These are phyloP conservation scores for Populus davidiana DNA, from an alignment of 345 rosid species.

Conservation along the genomic window DNA sequence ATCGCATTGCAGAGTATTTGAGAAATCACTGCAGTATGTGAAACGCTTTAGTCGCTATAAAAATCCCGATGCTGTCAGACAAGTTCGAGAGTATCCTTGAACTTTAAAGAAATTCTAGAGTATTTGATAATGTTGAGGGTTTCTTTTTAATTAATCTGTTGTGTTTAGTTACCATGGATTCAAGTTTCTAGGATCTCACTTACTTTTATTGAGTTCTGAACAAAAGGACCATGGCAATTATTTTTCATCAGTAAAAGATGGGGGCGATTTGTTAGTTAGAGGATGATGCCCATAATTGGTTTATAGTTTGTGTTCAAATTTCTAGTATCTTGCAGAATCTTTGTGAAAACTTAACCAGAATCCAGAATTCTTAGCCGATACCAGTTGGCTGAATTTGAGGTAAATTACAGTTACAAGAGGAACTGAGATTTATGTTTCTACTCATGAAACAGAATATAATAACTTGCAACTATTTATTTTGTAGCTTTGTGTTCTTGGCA, in stretches of 20 bases:
- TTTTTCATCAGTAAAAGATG: background rate
- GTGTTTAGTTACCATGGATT: background rate
- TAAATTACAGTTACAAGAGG: conserved; percentile 17
- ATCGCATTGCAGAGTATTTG: conserved; percentile 68
- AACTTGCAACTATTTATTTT: too few relatives aligned
- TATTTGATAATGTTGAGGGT: background rate
- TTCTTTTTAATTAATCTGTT: background rate
- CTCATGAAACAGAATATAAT: background rate
- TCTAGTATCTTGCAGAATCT: background rate
- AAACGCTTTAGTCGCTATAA: conserved; percentile 97
- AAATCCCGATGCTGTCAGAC: conserved; percentile 96
- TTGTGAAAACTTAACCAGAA: conserved; percentile 45
- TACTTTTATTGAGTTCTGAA: background rate
- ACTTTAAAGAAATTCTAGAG: background rate
- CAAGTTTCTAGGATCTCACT: background rate
- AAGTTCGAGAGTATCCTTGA: conserved; percentile 96
- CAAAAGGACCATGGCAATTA: background rate
- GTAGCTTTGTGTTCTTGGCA: conserved; percentile 95
- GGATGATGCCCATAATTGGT: background rate
- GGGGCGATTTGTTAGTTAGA: background rate
- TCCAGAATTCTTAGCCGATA: conserved; percentile 79
- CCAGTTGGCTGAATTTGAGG: conserved; percentile 95
- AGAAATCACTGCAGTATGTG: conserved; percentile 96
- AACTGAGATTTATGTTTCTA: conserved; percentile 2
- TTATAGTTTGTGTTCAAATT: background rate